Percentiles rank a stretch among this genome's conserved stretches.
Evolutionary conservation across 495 filamentous ascomycete genomes (phyloP).

Genomic region (Aspergillus incahuasiensis): DNA sequence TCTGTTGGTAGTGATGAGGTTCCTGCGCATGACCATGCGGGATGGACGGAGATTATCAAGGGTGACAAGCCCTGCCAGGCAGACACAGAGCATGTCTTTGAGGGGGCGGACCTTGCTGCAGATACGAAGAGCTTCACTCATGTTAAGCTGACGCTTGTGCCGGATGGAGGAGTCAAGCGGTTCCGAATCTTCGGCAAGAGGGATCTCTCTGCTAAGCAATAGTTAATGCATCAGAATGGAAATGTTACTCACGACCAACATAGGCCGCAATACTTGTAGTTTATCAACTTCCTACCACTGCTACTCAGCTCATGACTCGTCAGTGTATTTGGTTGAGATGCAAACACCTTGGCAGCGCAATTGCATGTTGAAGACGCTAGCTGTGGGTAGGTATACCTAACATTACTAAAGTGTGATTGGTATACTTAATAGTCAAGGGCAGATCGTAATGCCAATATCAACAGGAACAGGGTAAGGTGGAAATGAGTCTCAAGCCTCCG

Average conservation of each 20-base stretch:
- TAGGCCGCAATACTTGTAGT: no score
- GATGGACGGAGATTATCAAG: constrained; percentile 66
- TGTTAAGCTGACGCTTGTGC: constrained; percentile 85
- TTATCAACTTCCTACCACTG: no score
- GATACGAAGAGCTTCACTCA: constrained; percentile 62
- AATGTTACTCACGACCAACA: neutral
- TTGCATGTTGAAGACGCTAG: no score
- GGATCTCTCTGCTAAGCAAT: neutral
- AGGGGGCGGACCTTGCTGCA: constrained; percentile 32
- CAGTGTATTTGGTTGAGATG: no score
- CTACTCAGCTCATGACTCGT: no score
- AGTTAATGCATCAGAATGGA: neutral
- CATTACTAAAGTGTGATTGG: neutral
- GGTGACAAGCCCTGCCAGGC: constrained; percentile 62
- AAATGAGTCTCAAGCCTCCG: neutral
- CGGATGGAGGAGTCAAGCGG: constrained; percentile 88
- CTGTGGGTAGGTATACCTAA: no score
- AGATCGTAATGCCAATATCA: neutral
- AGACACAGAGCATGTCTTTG: constrained; percentile 79
- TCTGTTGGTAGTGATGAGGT: constrained; percentile 50
- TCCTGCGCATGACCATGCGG: constrained; percentile 55
- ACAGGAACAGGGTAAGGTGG: neutral
- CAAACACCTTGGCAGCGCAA: no score
- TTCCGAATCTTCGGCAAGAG: constrained; percentile 65
- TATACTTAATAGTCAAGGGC: neutral